Evolutionary conservation across 352 stramenopile genomes (phyloP), one percentile per base, ranked within the genome.

Genomic region (Globisporangium apiculatum): DNA sequence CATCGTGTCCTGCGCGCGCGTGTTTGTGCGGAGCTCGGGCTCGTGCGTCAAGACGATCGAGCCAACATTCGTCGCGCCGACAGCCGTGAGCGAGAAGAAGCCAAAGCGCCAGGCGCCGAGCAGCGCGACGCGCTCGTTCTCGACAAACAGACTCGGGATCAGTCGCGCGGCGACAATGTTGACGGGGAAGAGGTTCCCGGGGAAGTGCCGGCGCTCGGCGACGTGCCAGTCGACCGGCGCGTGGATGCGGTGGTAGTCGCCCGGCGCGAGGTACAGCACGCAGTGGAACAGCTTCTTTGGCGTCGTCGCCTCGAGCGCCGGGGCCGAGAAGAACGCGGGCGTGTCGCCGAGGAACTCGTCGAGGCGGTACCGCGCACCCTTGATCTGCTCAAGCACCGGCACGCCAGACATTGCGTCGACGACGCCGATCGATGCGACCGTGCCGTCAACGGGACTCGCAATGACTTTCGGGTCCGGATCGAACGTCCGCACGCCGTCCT

Each of bases 181-280:
- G 15, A 95, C 83, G 7, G 86, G 84, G 54, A 91, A 90, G 17
- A 95, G 70, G 45, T 89, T 86, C 24, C 86, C 86, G 3, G 86
- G 81, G 57, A 95, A 95, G 46, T 95, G 83, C 12, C 83, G 79
- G 51, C 83, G 76, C 66, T 93, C 74, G 2, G 72, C 59, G 24
- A 95, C 75, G 18, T 61, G 64, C 83, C 83, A 95, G 65, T 93
- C 73, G 42, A 85, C 76, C 2, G 86, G 83, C 17, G 82, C 84
- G 59, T 95, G 86, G 61, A 95, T 91, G 65, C 83, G 86, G 58
- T 95, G 86, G 72, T 95, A 95, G 59, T 95, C 86, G 41, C 86
- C 86, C 4, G 86, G 86, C 17, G 83, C 83, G 10, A 95, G 73
- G 60, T 95, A 95, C 52, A 95, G 59, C 15, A 95, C 86, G 31